Evolutionary conservation across 257 asterid genomes (phyloP).

Genomic region (Coffea eugenioides): DNA sequence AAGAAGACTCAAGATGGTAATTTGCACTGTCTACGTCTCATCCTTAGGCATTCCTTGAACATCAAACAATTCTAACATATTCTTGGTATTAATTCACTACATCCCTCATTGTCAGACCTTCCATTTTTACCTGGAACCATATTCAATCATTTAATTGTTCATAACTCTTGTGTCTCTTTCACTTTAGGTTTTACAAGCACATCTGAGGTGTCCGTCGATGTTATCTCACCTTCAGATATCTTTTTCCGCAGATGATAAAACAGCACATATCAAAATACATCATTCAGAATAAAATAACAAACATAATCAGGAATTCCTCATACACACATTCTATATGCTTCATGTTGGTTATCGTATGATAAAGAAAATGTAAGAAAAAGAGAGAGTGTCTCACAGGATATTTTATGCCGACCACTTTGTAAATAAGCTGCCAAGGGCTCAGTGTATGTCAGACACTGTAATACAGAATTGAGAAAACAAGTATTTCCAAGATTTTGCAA

Average conservation of each 20-base stretch:
- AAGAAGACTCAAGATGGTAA: neutral
- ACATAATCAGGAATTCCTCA: neutral
- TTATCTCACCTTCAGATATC: neutral
- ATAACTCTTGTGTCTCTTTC: neutral
- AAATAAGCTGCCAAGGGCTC: constrained; percentile 97
- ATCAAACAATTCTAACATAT: neutral
- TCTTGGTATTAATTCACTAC: neutral
- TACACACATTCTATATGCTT: neutral
- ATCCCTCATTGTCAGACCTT: neutral
- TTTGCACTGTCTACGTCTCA: neutral
- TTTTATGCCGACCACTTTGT: constrained; percentile 94
- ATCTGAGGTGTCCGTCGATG: neutral
- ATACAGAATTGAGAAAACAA: constrained; percentile 86
- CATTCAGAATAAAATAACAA: neutral
- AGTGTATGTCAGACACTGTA: constrained; percentile 94
- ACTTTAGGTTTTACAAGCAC: neutral
- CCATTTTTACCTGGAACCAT: neutral
- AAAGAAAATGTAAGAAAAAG: neutral
- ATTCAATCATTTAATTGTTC: neutral
- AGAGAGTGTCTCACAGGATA: constrained; percentile 65
- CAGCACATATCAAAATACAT: neutral
- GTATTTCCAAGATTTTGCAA: constrained; percentile 96
- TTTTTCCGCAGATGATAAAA: neutral
- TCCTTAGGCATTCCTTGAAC: neutral
- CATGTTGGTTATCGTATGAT: neutral